Percentiles rank a stretch among this genome's conserved stretches.
phyloP scores from a whole-genome alignment of 2,329 filamentous ascomycete species.

The Biscogniauxia sp. region DNA sequence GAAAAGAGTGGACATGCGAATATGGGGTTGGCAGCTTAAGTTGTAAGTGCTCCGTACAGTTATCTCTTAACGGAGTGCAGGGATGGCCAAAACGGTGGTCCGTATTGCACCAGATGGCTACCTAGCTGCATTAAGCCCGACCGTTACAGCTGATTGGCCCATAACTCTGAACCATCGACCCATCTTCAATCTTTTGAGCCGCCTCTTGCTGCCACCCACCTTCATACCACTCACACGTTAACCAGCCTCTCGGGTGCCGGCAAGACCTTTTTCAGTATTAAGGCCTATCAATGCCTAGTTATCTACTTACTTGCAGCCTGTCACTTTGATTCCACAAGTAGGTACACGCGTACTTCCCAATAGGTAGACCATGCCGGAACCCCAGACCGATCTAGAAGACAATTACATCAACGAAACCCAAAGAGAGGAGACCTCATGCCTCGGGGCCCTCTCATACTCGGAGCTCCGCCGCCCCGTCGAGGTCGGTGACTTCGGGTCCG shows the following conservation, averaged over 20 bases:
- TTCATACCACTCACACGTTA: neutral
- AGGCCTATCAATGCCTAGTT: neutral
- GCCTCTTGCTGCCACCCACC: neutral
- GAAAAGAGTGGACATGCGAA: neutral
- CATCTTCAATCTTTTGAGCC: neutral
- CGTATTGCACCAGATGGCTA: neutral
- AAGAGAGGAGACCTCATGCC: slow-evolving; percentile 33
- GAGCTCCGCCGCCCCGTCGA: slow-evolving; percentile 43
- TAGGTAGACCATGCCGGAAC: slow-evolving; percentile 12
- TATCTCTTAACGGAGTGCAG: neutral
- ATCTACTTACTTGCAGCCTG: too few relatives aligned
- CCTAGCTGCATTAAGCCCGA: neutral
- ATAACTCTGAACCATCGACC: neutral
- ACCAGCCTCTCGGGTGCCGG: neutral
- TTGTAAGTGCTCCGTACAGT: neutral
- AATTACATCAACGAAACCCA: slow-evolving; percentile 19
- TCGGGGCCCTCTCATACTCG: slow-evolving; percentile 35
- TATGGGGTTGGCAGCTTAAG: neutral
- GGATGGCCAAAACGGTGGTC: neutral
- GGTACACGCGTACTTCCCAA: too few relatives aligned
- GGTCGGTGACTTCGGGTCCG: slow-evolving; percentile 36
- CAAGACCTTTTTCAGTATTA: neutral
- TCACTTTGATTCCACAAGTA: neutral
- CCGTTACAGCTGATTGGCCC: neutral
- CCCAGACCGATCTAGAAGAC: slow-evolving; percentile 36